Percentiles rank a stretch among this genome's conserved stretches.
Conservation (phyloP, 2,329 filamentous ascomycete genomes). For the Didymellaceae sp. region DNA sequence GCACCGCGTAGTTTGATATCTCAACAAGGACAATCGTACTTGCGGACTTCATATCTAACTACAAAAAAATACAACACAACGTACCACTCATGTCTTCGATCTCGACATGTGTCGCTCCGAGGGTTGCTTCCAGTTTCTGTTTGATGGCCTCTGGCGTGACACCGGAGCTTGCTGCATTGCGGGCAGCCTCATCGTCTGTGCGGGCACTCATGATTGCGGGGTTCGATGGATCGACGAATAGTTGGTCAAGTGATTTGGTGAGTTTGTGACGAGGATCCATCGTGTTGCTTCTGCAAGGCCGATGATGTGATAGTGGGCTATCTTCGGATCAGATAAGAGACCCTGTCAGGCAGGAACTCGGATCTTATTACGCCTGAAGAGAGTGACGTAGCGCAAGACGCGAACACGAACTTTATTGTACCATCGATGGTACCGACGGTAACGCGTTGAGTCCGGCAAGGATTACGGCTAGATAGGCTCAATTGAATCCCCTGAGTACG, state of each 20-base stretch:
- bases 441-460: slow-evolving; percentile 1
- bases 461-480: too few relatives aligned
- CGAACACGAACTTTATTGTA: slow-evolving; percentile 23
- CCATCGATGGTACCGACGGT: background rate
- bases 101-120: slow-evolving; percentile 80
- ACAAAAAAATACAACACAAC: background rate
- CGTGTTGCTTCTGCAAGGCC: slow-evolving; percentile 6
- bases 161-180: slow-evolving; percentile 62
- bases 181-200: slow-evolving; percentile 53
- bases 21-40: background rate
- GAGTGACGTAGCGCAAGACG: slow-evolving; percentile 16
- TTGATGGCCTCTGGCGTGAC: slow-evolving; percentile 78
- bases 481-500: slow-evolving; percentile 1
- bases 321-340: slow-evolving; percentile 48
- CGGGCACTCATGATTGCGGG: slow-evolving; percentile 50
- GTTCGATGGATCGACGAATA: slow-evolving; percentile 14
- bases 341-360: slow-evolving; percentile 13
- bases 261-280: slow-evolving; percentile 47
- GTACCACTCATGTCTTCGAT: slow-evolving; percentile 92
- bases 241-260: slow-evolving; percentile 39
- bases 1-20: background rate
- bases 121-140: slow-evolving; percentile 70
- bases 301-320: slow-evolving; percentile 22
- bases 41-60: background rate
- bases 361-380: slow-evolving; percentile 17